phyloP scores from a whole-genome alignment of 83 land plant species.

The Diphasiastrum complanatum region DNA sequence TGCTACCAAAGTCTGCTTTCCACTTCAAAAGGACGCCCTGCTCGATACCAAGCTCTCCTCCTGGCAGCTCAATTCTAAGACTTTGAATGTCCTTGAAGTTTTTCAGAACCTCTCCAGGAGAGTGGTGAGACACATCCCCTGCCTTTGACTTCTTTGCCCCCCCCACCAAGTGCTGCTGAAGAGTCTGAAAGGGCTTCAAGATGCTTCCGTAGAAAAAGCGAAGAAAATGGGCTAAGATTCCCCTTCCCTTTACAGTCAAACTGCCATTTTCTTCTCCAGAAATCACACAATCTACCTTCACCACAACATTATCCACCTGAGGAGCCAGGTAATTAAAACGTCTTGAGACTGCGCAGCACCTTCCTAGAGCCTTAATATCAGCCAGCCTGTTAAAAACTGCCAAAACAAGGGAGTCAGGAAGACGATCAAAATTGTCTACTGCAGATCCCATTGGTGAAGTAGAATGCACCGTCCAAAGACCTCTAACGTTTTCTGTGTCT shows the following conservation, averaged over 20 bases:
- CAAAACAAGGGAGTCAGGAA: slow-evolving; percentile 7
- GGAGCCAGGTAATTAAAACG: slow-evolving; percentile 1
- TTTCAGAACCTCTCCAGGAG: slow-evolving; percentile 7
- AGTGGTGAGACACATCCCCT: slow-evolving; percentile 12
- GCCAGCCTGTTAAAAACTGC: slow-evolving; percentile 7
- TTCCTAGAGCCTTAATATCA: too few species aligned
- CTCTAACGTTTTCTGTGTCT: too few species aligned
- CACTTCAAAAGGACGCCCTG: slow-evolving; percentile 6
- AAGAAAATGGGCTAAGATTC: background rate
- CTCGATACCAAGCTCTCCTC: slow-evolving; percentile 7
- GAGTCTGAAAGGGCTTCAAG: slow-evolving; percentile 8
- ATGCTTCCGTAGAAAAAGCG: slow-evolving; percentile 1
- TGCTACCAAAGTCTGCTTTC: too few species aligned
- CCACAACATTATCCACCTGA: slow-evolving; percentile 16
- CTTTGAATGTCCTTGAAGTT: slow-evolving; percentile 5
- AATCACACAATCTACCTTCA: slow-evolving; percentile 9
- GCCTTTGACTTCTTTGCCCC: background rate
- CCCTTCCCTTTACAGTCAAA: background rate
- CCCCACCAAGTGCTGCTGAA: slow-evolving; percentile 1
- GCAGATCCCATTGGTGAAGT: too few species aligned
- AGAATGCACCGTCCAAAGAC: too few species aligned
- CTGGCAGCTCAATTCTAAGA: slow-evolving; percentile 12
- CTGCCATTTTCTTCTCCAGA: slow-evolving; percentile 9
- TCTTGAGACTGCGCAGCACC: slow-evolving; percentile 10
- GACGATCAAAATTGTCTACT: slow-evolving; percentile 14